phyloP scores from a whole-genome alignment of 148 eudicot species.

The Agrostemma githago region DNA sequence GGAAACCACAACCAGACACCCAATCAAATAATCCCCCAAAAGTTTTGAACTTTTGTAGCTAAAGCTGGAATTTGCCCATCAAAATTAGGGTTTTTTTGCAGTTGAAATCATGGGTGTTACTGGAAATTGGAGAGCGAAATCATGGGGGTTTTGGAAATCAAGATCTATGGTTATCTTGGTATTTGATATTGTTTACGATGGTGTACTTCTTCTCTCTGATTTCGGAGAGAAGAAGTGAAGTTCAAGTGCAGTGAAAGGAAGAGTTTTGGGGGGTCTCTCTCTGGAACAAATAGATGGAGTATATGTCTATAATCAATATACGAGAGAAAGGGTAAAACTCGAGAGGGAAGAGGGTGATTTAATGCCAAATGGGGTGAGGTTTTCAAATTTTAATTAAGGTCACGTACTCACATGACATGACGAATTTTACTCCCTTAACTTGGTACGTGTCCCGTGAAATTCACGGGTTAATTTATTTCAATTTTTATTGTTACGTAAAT shows the following conservation, averaged over 20 bases:
- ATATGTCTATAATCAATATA: background rate
- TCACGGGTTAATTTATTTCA: too few relatives aligned
- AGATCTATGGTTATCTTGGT: constrained; percentile 9
- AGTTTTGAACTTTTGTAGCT: background rate
- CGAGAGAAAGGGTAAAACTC: background rate
- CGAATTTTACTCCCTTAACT: background rate
- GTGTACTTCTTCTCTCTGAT: background rate
- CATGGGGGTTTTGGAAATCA: constrained; percentile 6
- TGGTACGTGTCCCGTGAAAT: background rate
- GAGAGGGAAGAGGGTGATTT: background rate
- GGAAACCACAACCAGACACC: background rate
- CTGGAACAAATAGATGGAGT: background rate
- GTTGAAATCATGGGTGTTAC: constrained; percentile 16
- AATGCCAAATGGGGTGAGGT: background rate
- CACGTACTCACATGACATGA: background rate
- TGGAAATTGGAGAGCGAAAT: background rate
- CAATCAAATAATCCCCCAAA: background rate
- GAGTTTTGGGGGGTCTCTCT: constrained; percentile 6
- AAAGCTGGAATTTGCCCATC: background rate
- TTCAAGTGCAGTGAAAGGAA: background rate
- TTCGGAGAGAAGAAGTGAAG: constrained; percentile 8
- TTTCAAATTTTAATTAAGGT: background rate
- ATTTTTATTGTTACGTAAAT: too few relatives aligned
- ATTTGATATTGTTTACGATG: background rate
- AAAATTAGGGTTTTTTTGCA: constrained; percentile 7